Conservation (phyloP, 345 rosid species). For the Populus tremula region DNA sequence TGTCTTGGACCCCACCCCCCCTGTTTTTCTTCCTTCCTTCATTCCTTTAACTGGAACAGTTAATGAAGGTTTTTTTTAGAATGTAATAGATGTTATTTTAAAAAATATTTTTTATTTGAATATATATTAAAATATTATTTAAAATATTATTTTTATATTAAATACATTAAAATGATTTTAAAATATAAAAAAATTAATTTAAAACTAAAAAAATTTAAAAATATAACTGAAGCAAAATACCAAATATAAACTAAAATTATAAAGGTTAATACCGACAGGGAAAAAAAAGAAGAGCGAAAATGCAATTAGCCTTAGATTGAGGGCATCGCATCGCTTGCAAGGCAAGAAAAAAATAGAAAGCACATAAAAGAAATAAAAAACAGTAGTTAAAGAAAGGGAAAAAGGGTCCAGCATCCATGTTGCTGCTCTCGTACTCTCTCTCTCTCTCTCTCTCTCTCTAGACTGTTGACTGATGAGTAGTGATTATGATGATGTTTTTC, state of each 20-base stretch:
- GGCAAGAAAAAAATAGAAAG: constrained; percentile 30
- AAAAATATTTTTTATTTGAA: no score
- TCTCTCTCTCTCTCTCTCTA: neutral
- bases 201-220: no score
- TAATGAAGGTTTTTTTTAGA: no score
- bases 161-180: no score
- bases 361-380: neutral
- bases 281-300: neutral
- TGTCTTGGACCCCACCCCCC: neutral
- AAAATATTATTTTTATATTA: no score
- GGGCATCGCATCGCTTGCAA: constrained; percentile 60
- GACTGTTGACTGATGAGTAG: constrained; percentile 3
- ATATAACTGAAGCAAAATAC: no score
- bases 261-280: neutral
- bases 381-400: neutral
- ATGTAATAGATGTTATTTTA: no score
- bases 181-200: no score
- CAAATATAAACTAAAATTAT: no score
- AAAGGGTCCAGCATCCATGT: neutral
- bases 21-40: neutral
- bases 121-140: no score
- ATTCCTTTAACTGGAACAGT: neutral
- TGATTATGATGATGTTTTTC: constrained; percentile 13
- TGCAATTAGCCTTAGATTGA: constrained; percentile 25
- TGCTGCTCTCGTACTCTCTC: neutral